phyloP scores from a whole-genome alignment of 169 alveolate genomes.

The Plasmodium knowlesi region DNA sequence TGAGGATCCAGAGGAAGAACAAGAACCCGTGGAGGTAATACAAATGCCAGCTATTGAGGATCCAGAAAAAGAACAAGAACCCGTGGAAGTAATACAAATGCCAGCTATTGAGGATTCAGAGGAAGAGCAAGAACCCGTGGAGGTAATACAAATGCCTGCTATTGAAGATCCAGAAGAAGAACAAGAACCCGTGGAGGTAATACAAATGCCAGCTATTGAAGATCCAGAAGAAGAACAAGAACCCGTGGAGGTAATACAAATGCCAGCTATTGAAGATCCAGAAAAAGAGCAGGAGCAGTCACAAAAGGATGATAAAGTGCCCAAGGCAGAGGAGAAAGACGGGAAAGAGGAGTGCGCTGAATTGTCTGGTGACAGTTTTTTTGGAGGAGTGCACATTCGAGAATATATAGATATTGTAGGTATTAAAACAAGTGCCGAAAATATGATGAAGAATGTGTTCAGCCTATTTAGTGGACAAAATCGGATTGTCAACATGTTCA shows the following conservation, averaged over 20 bases:
- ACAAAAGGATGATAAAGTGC: neutral
- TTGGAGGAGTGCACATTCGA: neutral
- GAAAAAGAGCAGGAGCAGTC: neutral
- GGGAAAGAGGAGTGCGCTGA: neutral
- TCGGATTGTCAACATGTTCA: neutral
- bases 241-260: neutral
- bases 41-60: neutral
- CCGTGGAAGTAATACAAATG: neutral
- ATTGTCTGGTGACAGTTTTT: neutral
- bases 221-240: neutral
- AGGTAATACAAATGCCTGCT: too few relatives aligned
- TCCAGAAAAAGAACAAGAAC: neutral
- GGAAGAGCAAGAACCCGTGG: neutral
- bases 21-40: neutral
- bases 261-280: neutral
- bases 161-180: too few relatives aligned
- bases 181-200: neutral
- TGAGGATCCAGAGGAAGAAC: too few relatives aligned
- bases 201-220: neutral
- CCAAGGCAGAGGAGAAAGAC: neutral
- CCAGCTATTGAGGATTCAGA: neutral
- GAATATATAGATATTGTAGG: neutral
- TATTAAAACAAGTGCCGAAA: neutral
- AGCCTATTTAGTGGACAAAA: neutral
- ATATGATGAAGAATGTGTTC: neutral